Conservation (phyloP, 2,329 filamentous ascomycete species). For the Penicillium sp. region DNA sequence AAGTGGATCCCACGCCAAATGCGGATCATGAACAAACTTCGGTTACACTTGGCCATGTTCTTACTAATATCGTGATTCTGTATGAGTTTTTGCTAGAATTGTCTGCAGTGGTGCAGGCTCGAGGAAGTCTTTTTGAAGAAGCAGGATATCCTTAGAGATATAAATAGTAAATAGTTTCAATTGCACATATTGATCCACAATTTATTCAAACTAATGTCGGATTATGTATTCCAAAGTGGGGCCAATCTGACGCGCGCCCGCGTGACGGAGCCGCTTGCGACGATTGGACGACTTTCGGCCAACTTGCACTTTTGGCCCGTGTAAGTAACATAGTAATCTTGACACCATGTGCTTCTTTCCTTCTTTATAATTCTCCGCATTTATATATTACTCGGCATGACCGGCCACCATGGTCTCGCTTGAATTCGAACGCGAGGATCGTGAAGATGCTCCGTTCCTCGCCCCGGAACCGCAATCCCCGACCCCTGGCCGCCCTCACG, state of each 20-base stretch:
- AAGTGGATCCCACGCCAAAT: conserved; percentile 14
- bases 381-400: conserved; percentile 19
- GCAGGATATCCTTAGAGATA: conserved; percentile 56
- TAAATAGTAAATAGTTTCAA: neutral
- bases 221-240: neutral
- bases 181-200: neutral
- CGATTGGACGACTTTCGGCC: conserved; percentile 15
- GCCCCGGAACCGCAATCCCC: conserved; percentile 9
- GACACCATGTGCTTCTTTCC: conserved; percentile 3
- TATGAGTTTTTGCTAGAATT: conserved; percentile 80
- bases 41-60: conserved; percentile 72
- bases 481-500: neutral
- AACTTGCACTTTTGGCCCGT: conserved; percentile 3
- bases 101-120: conserved; percentile 71
- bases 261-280: conserved; percentile 18
- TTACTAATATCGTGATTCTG: conserved; percentile 77
- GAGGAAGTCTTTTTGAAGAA: conserved; percentile 74
- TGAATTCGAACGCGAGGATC: conserved; percentile 31
- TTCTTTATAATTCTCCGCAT: neutral
- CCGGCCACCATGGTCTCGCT: conserved; percentile 23
- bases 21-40: conserved; percentile 39
- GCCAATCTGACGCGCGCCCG: conserved; percentile 1
- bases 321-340: neutral
- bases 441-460: conserved; percentile 37
- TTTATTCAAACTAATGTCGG: neutral